A percentile compares a stretch with the other conserved stretches of the same genome.
These are phyloP conservation scores for Salix udensis DNA, from an alignment of 345 rosid genomes.

Conservation along the genomic window DNA sequence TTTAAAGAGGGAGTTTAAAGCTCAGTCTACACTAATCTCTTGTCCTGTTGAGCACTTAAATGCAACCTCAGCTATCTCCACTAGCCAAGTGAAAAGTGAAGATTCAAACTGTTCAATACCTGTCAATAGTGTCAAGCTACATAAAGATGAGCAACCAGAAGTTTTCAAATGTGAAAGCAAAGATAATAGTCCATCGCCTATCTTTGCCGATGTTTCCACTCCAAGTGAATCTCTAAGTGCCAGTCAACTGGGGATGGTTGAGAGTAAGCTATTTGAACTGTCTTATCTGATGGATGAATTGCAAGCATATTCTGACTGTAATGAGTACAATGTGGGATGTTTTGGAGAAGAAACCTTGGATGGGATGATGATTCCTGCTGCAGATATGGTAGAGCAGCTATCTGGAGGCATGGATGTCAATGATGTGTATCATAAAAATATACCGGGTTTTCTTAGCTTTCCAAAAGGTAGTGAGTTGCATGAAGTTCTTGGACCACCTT, in stretches of 20 bases:
- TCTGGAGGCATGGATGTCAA: constrained; percentile 15
- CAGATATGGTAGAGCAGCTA: constrained; percentile 12
- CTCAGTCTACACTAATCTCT: constrained; percentile 10
- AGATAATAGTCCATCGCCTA: not conserved
- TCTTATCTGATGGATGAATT: constrained; percentile 39
- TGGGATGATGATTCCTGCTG: constrained; percentile 12
- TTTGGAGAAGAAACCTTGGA: constrained; percentile 28
- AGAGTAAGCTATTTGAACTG: constrained; percentile 34
- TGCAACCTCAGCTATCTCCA: constrained; percentile 20
- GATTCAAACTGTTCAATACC: constrained; percentile 6
- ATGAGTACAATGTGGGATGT: constrained; percentile 5
- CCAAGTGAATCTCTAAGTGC: constrained; percentile 19
- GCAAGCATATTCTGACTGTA: constrained; percentile 19
- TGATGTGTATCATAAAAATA: not conserved
- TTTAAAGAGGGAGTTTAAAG: constrained; percentile 18
- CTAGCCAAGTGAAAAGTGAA: constrained; percentile 15
- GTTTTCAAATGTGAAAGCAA: constrained; percentile 16
- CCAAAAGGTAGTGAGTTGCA: constrained; percentile 43
- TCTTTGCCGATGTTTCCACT: constrained; percentile 20
- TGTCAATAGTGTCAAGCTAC: constrained; percentile 18
- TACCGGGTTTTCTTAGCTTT: constrained; percentile 28
- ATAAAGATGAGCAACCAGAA: constrained; percentile 12
- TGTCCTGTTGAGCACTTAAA: constrained; percentile 20
- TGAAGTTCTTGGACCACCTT: constrained; percentile 39
- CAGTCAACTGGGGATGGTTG: constrained; percentile 25